Evolutionary conservation across 2,329 filamentous ascomycete species (phyloP).

Genomic region (Talaromyces sp.): DNA sequence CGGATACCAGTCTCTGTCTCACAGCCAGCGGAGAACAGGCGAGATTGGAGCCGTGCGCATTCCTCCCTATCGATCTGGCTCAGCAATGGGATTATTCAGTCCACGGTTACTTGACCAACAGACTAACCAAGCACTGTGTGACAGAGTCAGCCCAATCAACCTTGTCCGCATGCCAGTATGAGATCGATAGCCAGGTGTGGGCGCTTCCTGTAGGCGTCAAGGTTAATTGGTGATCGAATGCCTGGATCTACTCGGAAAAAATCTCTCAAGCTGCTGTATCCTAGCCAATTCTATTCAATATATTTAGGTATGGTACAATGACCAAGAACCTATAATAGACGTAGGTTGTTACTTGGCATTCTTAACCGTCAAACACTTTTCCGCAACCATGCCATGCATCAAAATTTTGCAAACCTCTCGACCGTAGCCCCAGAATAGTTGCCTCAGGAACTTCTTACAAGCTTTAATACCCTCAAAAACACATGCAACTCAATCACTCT

Average conservation of each 20-base stretch:
- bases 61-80: conserved; percentile 22
- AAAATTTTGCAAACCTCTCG: background rate
- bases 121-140: conserved; percentile 35
- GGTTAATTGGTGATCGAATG: conserved; percentile 10
- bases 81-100: conserved; percentile 46
- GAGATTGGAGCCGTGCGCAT: conserved; percentile 15
- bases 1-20: conserved; percentile 34
- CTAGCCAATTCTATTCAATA: background rate
- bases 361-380: background rate
- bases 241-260: background rate
- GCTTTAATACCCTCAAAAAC: background rate
- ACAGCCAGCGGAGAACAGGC: conserved; percentile 20
- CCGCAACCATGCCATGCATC: background rate
- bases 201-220: conserved; percentile 43
- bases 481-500: background rate
- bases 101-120: conserved; percentile 44
- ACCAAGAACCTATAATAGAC: no score
- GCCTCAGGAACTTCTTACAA: no score
- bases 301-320: no score
- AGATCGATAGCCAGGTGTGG: conserved; percentile 43
- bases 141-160: conserved; percentile 37
- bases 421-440: no score
- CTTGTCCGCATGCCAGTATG: conserved; percentile 28
- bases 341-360: no score
- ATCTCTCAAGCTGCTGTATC: background rate